Base-by-base conservation (phyloP, 345 rosid species). In the Carallia brachiata region DNA sequence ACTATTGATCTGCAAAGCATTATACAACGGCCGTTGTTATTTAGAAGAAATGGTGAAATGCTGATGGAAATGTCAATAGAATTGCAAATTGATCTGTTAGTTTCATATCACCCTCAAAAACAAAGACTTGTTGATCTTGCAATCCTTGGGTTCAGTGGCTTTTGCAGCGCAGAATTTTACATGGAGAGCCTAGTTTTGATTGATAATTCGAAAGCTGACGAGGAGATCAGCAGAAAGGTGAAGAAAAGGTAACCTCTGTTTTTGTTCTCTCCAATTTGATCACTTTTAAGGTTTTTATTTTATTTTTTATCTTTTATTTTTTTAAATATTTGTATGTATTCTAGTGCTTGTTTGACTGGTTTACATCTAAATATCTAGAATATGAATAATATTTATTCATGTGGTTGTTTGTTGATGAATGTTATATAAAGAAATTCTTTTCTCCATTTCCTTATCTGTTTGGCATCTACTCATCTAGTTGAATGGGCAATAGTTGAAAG, bases 111-210 rank as follows among this genome's bases (percentile, higher is more conserved):
- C 7, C 4, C 13, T 62, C 48, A 37, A 37, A 10, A 18, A 34
- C 15, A 37, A 39, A 2, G 7, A 13, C n/a, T 62, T 36, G 19
- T 16, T 37, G 48, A 18, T 9, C 65, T 62, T 62, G 48, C 23
- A 34, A 18, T 34, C 27, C n/a, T 7, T 36, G 47, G 27, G 2
- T 62, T n/a, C 27, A 17, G 15, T 6, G 65, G 27, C 6, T 62
- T 16, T 8, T 62, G 18, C 30, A 7, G 36, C 6, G 50, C 31
- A 1, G 48, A 36, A 13, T 36, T 19, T 62, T 62, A 17, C 6
- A 13, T 6, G 36, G 65, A 36, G 48, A 62, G 65, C 36, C 48
- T 37, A n/a, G 65, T 18, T n/a, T 62, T 62, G 48, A 15, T 62
- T 7, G n/a, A n/a, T 36, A 40, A 18, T 8, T 62, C 65, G 18